These are phyloP conservation scores for Lichtheimia ornata DNA, from an alignment of 371 early-diverging fungal genomes.

Conservation along the genomic window DNA sequence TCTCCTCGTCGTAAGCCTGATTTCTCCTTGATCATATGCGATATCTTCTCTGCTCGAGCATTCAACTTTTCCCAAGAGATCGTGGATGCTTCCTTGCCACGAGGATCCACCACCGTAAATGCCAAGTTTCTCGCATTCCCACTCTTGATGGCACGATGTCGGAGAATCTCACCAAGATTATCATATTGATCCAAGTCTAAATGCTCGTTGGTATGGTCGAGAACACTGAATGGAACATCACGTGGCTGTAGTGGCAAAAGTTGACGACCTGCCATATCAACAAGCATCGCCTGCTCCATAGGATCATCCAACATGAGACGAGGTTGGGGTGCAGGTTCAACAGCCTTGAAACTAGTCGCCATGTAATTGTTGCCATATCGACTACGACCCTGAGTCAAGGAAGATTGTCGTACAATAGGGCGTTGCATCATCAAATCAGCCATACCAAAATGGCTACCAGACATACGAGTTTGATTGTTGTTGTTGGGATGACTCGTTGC, in stretches of 20 bases:
- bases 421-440: conserved; percentile 7
- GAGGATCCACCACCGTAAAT: conserved; percentile 72
- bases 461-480: conserved; percentile 16
- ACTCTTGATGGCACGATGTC: conserved; percentile 55
- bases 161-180: conserved; percentile 59
- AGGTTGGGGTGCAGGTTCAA: conserved; percentile 46
- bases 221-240: conserved; percentile 28
- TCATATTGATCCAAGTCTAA: conserved; percentile 42
- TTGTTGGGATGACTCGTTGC: conserved; percentile 10
- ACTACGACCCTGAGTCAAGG: conserved; percentile 28
- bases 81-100: conserved; percentile 67
- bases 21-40: conserved; percentile 62
- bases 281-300: conserved; percentile 26
- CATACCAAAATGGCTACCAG: conserved; percentile 16
- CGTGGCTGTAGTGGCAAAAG: conserved; percentile 40
- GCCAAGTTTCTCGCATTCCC: conserved; percentile 50
- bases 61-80: conserved; percentile 78
- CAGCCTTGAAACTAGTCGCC: conserved; percentile 46
- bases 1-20: conserved; percentile 61
- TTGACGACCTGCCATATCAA: conserved; percentile 46
- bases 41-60: conserved; percentile 69
- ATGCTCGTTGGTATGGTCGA: conserved; percentile 27
- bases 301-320: conserved; percentile 28
- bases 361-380: conserved; percentile 43
- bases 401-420: conserved; percentile 12